Evolutionary conservation across 305 asterid species (phyloP).

Genomic region (Withania somnifera): DNA sequence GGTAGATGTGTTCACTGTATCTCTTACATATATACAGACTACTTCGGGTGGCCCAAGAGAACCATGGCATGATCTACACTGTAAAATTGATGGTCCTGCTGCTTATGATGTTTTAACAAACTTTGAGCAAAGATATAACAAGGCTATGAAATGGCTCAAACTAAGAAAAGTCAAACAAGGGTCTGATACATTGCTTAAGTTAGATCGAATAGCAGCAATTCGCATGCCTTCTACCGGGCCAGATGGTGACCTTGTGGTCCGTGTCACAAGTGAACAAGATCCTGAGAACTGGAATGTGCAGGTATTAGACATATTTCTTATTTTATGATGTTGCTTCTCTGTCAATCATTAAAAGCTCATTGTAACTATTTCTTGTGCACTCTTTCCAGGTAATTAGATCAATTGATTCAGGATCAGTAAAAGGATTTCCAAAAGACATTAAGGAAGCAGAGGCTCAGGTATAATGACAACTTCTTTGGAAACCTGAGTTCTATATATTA

Average conservation of each 20-base stretch:
- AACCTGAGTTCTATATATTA: background rate
- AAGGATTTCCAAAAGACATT: slow-evolving; percentile 17
- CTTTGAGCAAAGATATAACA: slow-evolving; percentile 14
- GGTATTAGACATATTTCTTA: background rate
- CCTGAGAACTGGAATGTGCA: slow-evolving; percentile 18
- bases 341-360: background rate
- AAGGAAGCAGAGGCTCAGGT: slow-evolving; percentile 18
- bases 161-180: slow-evolving; percentile 7
- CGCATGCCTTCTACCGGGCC: slow-evolving; percentile 9
- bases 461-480: background rate
- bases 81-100: slow-evolving; percentile 19
- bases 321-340: background rate
- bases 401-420: slow-evolving; percentile 19
- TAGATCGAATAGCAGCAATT: slow-evolving; percentile 9
- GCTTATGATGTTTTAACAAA: slow-evolving; percentile 16
- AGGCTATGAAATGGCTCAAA: slow-evolving; percentile 53
- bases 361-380: background rate
- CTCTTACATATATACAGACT: slow-evolving; percentile 4
- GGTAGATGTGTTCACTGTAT: background rate
- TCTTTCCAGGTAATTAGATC: slow-evolving; percentile 14
- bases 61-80: slow-evolving; percentile 21
- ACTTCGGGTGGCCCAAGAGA: slow-evolving; percentile 12
- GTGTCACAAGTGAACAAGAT: slow-evolving; percentile 9
- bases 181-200: slow-evolving; percentile 8
- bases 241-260: slow-evolving; percentile 6